Base-by-base conservation (phyloP, 768 basidiomycete genomes). In the Boletus sensibilis region DNA sequence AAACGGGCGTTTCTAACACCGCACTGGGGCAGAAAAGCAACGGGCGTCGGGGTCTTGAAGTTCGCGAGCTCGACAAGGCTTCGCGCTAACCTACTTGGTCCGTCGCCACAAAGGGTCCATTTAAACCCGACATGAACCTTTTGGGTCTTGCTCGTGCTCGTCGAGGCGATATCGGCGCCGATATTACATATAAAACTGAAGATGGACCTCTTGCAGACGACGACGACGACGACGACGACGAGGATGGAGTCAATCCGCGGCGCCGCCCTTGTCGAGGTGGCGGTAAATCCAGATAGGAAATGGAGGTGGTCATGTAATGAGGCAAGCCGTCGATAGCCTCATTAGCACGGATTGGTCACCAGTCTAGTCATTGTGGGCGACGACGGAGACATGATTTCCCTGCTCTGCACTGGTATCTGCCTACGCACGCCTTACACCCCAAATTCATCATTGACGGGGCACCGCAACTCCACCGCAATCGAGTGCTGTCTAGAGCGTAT, bases 1-100 rank as follows among this genome's bases (percentile, higher is more conserved):
- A 57, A 55, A 44, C 23, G 41, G 53, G 57, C 21, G 44, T 39
- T 63, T 12, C 23, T 51, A 53, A 46, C 61, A 63, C 64, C 44
- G 64, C 64, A 59, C 55, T 34, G 11, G 50, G 23, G 27, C 20
- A 16, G 52, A 51, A 53, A 27, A 27, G 39, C 38, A 35, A 27
- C 50, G 48, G 27, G 27, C 27, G 27, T 29, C 7, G 27, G 52
- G 50, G 5, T 49, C 59, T 53, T 64, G 53, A n/a, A n/a, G n/a
- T 53, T 50, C 31, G 58, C 25, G 37, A 38, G 51, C 21, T 21
- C 27, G 29, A 44, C 38, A 55, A 27, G 29, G 41, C 44, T 41
- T 27, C 13, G 31, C 20, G 56, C 39, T 39, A 50, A 39, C 42
- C 21, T 33, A 27, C 5, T 55, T 31, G 35, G 45, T 20, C 33